Conservation (phyloP, 164 flowering plant species). For the Dillenia turbinata region DNA sequence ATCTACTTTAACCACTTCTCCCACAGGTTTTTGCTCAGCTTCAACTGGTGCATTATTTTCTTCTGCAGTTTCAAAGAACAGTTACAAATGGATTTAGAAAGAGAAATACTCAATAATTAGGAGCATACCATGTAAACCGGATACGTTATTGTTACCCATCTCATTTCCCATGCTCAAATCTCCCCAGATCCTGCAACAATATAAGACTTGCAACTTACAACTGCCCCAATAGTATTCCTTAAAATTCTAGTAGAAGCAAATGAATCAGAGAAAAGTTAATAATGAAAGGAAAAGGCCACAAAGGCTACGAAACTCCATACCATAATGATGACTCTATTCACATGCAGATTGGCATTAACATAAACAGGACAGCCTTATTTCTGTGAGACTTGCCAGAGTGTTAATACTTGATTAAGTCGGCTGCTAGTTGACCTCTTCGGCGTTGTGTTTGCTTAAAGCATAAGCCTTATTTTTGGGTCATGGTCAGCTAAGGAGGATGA, state of each 20-base stretch:
- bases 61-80: slow-evolving; percentile 19
- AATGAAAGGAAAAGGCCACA: no score
- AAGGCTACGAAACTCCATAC: slow-evolving; percentile 18
- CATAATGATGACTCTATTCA: slow-evolving; percentile 31
- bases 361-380: slow-evolving; percentile 20
- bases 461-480: slow-evolving; percentile 23
- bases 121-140: slow-evolving; percentile 40
- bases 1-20: slow-evolving; percentile 5
- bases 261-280: neutral
- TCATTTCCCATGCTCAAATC: slow-evolving; percentile 45
- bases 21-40: slow-evolving; percentile 11
- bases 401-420: slow-evolving; percentile 17
- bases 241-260: neutral
- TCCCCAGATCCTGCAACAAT: slow-evolving; percentile 21
- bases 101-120: neutral
- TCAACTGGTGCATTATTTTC: slow-evolving; percentile 23
- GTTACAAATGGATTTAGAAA: neutral
- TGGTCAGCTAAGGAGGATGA: slow-evolving; percentile 8
- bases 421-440: slow-evolving; percentile 1
- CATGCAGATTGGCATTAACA: slow-evolving; percentile 15
- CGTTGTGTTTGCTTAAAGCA: slow-evolving; percentile 25
- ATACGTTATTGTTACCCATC: slow-evolving; percentile 49
- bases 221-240: neutral
- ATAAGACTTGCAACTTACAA: neutral
- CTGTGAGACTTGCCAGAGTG: slow-evolving; percentile 19